phyloP scores from a whole-genome alignment of 176 grass and related monocot genomes.

The Bothriochloa decipiens region DNA sequence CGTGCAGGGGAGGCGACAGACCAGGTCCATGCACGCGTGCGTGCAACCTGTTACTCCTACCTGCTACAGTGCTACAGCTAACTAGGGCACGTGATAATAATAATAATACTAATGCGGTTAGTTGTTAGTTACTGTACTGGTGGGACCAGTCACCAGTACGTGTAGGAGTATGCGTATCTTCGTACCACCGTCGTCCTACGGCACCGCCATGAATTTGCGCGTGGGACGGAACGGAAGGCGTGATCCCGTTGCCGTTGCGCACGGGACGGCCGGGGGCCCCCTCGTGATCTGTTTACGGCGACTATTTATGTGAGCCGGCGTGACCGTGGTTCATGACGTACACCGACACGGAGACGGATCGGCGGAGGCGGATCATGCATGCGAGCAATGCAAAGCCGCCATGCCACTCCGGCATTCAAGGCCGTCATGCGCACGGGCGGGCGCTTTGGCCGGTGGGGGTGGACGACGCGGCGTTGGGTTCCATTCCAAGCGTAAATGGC shows the following conservation, averaged over 20 bases:
- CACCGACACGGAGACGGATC: not conserved
- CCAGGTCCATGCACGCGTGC: constrained; percentile 21
- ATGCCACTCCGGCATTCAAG: constrained; percentile 37
- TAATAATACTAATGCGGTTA: not conserved
- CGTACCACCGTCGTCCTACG: not conserved
- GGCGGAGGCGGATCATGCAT: not conserved
- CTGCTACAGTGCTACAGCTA: not conserved
- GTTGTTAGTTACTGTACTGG: constrained; percentile 16
- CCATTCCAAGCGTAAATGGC: constrained; percentile 31
- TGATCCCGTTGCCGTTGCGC: constrained; percentile 14
- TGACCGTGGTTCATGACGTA: not conserved
- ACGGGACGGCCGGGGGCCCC: not conserved
- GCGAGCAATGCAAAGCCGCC: too few species aligned
- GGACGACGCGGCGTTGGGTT: not conserved
- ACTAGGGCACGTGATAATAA: not conserved
- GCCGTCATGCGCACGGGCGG: constrained; percentile 24
- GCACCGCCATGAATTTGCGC: constrained; percentile 34
- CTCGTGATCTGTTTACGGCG: constrained; percentile 47
- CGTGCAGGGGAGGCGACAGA: not conserved
- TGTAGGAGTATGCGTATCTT: too few species aligned
- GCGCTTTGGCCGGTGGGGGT: constrained; percentile 13
- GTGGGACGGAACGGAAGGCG: constrained; percentile 38
- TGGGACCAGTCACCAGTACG: not conserved
- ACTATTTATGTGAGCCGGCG: constrained; percentile 20
- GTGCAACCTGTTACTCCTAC: not conserved